Base-by-base conservation (phyloP, 2,329 filamentous ascomycete genomes). In the Daldinia eschscholtzii region DNA sequence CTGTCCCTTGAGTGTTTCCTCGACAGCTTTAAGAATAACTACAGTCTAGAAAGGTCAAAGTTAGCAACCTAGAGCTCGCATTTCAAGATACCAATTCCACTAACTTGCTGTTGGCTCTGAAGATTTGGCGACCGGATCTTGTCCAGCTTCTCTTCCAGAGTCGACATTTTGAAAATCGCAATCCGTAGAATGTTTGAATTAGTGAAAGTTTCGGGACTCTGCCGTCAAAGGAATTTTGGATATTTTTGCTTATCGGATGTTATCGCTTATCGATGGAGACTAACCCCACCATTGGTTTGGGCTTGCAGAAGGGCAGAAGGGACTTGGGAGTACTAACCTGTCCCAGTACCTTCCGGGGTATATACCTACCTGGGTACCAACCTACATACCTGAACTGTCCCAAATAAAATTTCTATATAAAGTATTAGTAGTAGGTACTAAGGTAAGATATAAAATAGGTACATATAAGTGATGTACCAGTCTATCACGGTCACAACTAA, bases 91-190 rank as follows among this genome's bases (percentile, higher is more conserved):
- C 46, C 58, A 35, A 53, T 26, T 15, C 41, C 18, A 80, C 84
- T 74, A 84, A 96, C 94, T 88, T 94, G 93, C 81, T 97, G 90
- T 83, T 98, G 94, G 80, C 93, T 97, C 82, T 98, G 93, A 77
- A 98, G 89, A 82, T 97, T 97, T 64, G 96, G 96, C 79, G 93
- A 96, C 83, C 96, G 93, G 81, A 98, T 98, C 88, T 97, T 98
- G 84, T 95, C 93, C 80, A 99, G 89, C 86, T 94, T 97, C 85
- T 97, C 95, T 80, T 92, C 90, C 77, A 98, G 78, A 72, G 85
- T 83, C 75, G 83, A 81, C 86, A 87, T 88, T 67, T 77, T 80
- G 57, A 61, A 53, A 57, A 33, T 80, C 65, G 69, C 68, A 72
- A 68, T 72, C 58, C 37, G 60, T 48, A 56, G 37, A 2, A 61